Conservation (phyloP, 805 yeast genomes). For the Lipomyces kockii region DNA sequence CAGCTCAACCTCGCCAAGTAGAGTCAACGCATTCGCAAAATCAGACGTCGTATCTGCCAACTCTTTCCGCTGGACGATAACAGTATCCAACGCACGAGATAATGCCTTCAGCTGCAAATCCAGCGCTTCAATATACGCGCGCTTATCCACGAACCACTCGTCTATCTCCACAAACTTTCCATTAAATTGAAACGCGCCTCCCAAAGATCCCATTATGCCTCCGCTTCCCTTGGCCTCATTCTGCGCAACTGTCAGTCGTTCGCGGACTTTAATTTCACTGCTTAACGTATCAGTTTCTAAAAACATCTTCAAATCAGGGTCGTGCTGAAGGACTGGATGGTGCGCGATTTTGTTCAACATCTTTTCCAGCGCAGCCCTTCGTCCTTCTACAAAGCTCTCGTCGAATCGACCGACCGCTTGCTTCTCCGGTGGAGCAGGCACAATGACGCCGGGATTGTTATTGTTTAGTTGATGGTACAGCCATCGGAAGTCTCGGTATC, state of each 20-base stretch:
- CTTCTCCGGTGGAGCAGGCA: conserved; percentile 96
- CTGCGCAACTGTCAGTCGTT: conserved; percentile 57
- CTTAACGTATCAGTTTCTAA: conserved; percentile 73
- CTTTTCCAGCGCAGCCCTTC: conserved; percentile 80
- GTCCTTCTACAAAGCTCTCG: conserved; percentile 83
- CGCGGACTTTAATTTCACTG: conserved; percentile 71
- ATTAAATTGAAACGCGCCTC: conserved; percentile 66
- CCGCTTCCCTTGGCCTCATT: conserved; percentile 45
- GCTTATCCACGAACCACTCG: conserved; percentile 72
- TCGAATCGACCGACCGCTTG: conserved; percentile 92
- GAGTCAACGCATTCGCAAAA: conserved; percentile 58
- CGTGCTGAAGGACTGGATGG: conserved; percentile 62
- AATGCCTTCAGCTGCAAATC: conserved; percentile 75
- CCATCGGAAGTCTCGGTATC: conserved; percentile 95
- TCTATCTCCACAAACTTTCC: conserved; percentile 75
- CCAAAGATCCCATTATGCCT: conserved; percentile 46
- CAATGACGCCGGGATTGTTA: conserved; percentile 85
- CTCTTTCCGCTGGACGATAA: conserved; percentile 77
- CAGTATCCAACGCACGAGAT: conserved; percentile 70
- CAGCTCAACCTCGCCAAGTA: conserved; percentile 74
- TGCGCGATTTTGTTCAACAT: conserved; percentile 78
- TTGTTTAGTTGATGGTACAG: conserved; percentile 82
- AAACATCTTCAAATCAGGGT: conserved; percentile 77
- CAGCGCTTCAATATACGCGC: conserved; percentile 67
- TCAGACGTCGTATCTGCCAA: conserved; percentile 72